A percentile compares a stretch with the other conserved stretches of the same genome.
Conservation (phyloP, 2,329 filamentous ascomycete genomes). For the Trichoderma sp. region DNA sequence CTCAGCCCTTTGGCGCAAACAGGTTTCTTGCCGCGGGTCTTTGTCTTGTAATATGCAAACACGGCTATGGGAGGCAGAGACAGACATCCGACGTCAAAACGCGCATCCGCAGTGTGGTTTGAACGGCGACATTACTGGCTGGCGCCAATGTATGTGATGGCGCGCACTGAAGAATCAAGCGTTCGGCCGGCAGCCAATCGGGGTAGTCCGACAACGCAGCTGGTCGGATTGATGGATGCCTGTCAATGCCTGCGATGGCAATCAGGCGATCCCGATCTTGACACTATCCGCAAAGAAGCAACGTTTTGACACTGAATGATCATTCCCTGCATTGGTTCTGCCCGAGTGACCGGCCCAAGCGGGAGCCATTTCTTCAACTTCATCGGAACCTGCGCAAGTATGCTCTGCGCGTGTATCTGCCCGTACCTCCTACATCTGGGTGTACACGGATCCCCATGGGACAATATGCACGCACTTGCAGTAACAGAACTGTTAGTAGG, state of each 20-base stretch:
- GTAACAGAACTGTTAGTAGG: background rate
- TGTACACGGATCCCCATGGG: background rate
- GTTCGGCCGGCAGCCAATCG: conserved; percentile 4
- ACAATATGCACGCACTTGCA: background rate
- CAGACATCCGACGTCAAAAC: conserved; percentile 8
- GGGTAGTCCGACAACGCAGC: conserved; percentile 9
- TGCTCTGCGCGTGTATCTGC: background rate
- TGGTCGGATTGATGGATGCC: conserved; percentile 6
- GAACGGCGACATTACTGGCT: background rate
- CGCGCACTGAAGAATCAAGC: background rate
- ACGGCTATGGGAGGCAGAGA: background rate
- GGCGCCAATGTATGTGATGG: background rate
- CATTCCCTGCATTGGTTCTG: background rate
- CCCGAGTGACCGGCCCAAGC: background rate
- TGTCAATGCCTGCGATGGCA: background rate
- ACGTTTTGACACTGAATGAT: background rate
- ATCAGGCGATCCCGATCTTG: conserved; percentile 12
- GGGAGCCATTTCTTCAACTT: background rate
- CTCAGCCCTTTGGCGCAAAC: conserved; percentile 1
- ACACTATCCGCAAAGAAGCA: background rate
- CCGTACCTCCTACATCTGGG: conserved; percentile 1
- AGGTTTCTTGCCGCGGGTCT: background rate
- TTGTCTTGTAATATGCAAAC: background rate
- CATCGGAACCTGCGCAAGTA: background rate
- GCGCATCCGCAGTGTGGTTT: background rate